Evolutionary conservation across 495 filamentous ascomycete genomes (phyloP), one percentile per base, ranked within the genome.

Genomic region (Neurospora pannonica): DNA sequence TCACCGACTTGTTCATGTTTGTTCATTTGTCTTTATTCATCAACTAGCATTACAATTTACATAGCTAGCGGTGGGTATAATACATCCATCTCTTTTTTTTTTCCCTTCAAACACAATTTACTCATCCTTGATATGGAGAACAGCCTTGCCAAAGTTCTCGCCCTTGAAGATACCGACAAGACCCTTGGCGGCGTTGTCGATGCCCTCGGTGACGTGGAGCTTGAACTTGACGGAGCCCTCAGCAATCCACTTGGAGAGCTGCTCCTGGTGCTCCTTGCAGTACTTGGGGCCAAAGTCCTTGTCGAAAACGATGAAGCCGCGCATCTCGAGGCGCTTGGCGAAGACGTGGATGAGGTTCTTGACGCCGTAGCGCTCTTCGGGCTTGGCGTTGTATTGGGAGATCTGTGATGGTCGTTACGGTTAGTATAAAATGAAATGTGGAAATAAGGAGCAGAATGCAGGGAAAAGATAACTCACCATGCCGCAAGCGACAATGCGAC

Each of bases 131-230:
- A 95, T 90, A 84, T 93, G 92, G 75, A 97, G 75, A 31, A 97
- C 88, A 39, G 94, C 93, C 86, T 98, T 98, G 75, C 95, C 95
- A 85, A 93, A 92, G 84, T 98, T 98, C 83, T 94, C 90, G 38
- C 95, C 95, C 79, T 91, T 79, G 72, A 97, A 85, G 85, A 98
- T 91, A n/a, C 91, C 94, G n/a, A 97, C 76, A 62, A 97, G 86
- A 11, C 93, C 95, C 71, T 95, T 89, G 34, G 90, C 83, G 3
- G 90, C 91, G 75, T 94, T 92, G 72, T 97, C 95, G 74, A 97
- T 93, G 21, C 95, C 95, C 21, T 90, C 86, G 2, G 91, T 94
- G 74, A 94, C 83, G 78, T 86, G 84, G 72, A 89, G 85, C 81
- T 92, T 88, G 38, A 89, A 88, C 85, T 93, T 93, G 84, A 97